Percentiles rank a stretch among this genome's conserved stretches.
These are phyloP conservation scores for Penicillium fimorum DNA, from an alignment of 495 filamentous ascomycete genomes.

Conservation along the genomic window DNA sequence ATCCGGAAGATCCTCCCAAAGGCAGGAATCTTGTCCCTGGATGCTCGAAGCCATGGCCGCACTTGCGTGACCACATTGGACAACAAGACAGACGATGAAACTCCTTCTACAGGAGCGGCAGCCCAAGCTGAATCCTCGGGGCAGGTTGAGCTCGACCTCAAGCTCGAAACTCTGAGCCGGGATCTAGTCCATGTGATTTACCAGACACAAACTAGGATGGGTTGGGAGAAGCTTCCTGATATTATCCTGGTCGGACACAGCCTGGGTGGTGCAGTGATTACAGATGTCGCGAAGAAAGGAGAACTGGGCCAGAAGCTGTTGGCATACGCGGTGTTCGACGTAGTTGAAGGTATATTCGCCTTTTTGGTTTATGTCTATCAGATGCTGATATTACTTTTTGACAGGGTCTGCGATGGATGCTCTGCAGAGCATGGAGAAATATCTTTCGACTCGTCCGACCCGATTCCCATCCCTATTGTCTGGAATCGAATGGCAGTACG, in stretches of 20 bases:
- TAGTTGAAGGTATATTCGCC: constrained; percentile 73
- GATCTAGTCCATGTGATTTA: constrained; percentile 72
- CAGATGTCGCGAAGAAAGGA: constrained; percentile 69
- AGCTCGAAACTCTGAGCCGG: constrained; percentile 63
- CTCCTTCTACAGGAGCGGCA: constrained; percentile 19
- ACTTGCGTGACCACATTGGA: constrained; percentile 47
- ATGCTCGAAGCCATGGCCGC: constrained; percentile 84
- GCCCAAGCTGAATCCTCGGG: constrained; percentile 30
- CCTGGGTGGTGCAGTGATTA: constrained; percentile 91
- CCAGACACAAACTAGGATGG: constrained; percentile 60
- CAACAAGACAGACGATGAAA: constrained; percentile 1
- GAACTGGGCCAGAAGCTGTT: constrained; percentile 65
- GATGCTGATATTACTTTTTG: not conserved
- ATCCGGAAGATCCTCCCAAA: constrained; percentile 74
- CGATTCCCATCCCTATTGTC: constrained; percentile 71
- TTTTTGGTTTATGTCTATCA: not conserved
- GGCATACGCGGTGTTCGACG: constrained; percentile 89
- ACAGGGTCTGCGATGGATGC: constrained; percentile 78
- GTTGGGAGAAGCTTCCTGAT: constrained; percentile 70
- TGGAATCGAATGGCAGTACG: constrained; percentile 91
- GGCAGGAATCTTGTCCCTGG: constrained; percentile 79
- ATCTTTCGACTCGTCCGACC: constrained; percentile 78
- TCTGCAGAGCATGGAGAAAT: constrained; percentile 90
- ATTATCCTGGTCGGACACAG: constrained; percentile 90
- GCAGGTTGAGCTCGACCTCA: constrained; percentile 54